Evolutionary conservation across 257 asterid species (phyloP), one percentile per base, ranked within the genome.

Genomic region (Forsythia viridissima): DNA sequence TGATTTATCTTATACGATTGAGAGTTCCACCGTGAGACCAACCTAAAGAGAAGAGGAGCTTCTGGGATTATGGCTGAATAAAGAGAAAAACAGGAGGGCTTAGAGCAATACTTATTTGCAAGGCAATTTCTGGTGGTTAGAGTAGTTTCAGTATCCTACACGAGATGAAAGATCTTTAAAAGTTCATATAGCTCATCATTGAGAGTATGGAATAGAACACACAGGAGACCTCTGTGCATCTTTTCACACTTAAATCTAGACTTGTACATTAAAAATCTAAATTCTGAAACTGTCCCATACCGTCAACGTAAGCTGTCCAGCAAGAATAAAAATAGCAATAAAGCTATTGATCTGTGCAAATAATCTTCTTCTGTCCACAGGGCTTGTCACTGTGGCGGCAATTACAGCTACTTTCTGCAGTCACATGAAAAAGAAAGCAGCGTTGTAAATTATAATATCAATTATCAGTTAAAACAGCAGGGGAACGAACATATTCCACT

Each of bases 371-470:
- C 98, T 92, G 68, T 89, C 96, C 74, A 91, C 83, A 36, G 99
- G 96, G 80, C 86, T 92, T 74, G 90, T 74, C 20, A 93, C 97
- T 36, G 92, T 82, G 43, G 87, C 77, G 78, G 97, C 98, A 78
- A 96, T 93, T 73, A 96, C 92, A 18, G 97, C 89, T 79, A 96
- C 97, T 96, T 93, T 96, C 99, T 93, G 97, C 96, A 89, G 75
- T 30, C 55, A 82, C 42, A 76, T 37, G 55, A 51, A 74, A 78
- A 42, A 76, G 37, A 65, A 76, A 55, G 79, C 46, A 65, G 72
- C 70, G 1, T 34, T 66, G 11, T 40, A 48, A 73, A 38, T 77
- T 79, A 74, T 9, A 34, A 48, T 15, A 72, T n/a, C 24, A 71
- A n/a, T 5, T 41, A 70, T 67, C 65, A 30, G 16, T 37, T 59